Evolutionary conservation across 345 rosid species (phyloP), one percentile per base, ranked within the genome.

Genomic region (Zanthoxylum bungeanum): DNA sequence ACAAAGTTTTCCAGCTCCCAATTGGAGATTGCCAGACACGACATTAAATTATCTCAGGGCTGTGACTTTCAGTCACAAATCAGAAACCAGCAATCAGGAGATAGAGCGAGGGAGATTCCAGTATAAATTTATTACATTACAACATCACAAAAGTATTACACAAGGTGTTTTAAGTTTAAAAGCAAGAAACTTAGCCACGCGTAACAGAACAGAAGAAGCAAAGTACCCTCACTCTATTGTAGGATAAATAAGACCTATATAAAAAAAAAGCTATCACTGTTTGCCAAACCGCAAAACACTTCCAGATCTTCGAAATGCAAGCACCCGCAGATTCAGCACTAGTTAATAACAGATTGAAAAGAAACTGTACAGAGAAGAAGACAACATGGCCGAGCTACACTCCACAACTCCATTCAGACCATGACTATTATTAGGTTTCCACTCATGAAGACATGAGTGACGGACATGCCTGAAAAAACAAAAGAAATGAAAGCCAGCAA

Each of bases 401-500:
- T 9, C 34, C 70, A 25, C 7, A 44, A 50, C 42, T 1, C 49
- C 57, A 37, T 25, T 68, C 62, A 19, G 4, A 47, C 49, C 17
- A 40, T 24, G 58, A 58, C 53, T 21, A 42, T 7, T n/a, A 12
- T 7, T n/a, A 12, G 64, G 44, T 47, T 55, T 60, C 75, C 1
- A 14, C 47, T 76, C 17, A 21, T n/a, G 33, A 21, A 6, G 46
- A 59, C 14, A 19, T 14, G 56, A 66, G 64, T 46, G 39, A 33
- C 69, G 40, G 68, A 68, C 65, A 71, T 74, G 76, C 85, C 88
- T 84, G 86, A 78, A 85, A 85, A 71, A 44, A 69, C 34, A 16
- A 76, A 80, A 70, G 67, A 75, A 77, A 78, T 12, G 84, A 83
- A 85, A 81, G 87, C 91, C 89, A 83, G 87, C 89, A 71, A 80